Base-by-base conservation (phyloP, 2,329 filamentous ascomycete species). In the Metarhizium guizhouense region DNA sequence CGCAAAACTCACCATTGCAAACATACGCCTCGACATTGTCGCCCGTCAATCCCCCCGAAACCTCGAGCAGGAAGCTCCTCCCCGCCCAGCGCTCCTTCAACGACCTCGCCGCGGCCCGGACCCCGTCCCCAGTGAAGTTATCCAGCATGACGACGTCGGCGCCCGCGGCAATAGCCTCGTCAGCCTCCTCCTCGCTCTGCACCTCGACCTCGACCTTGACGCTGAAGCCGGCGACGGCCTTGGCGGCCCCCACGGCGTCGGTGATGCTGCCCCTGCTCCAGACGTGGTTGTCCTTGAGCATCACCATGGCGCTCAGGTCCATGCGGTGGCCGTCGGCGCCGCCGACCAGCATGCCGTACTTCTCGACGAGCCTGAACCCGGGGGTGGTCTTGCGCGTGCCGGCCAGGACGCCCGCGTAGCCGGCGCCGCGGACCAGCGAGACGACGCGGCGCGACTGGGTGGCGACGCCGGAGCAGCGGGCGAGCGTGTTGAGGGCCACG, bases 251-350 rank as follows among this genome's bases (percentile, higher is more conserved):
- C 29, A 99, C 92, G 6, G 94, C 94, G 25, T 88, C 84, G 1
- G 87, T 85, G 70, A 99, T 97, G 67, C 87, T 89, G 30, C 87
- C 87, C 54, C 88, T 86, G 59, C 90, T 90, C 87, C 93, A 96
- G 56, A 99, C 87, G 73, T 99, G 94, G 73, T 99, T 99, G 73
- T 99, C 94, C 76, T 99, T 99, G 61, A 99, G 80, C 94, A 99
- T 99, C 56, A 92, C 92, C 94, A 99, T 97, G 61, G 86, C 83
- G 69, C 85, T 88, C 56, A 99, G 77, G 70, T 99, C 94, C 73
- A 96, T 90, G 36, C 94, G 80, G 71, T 99, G 94, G 3, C 86
- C 83, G 72, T 99, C 94, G 16, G 90, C 92, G 11, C 94, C 94
- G 56, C 93, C 94, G 16, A 95, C 87, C 25, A 96, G 76, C 87